Percentiles rank a stretch among this genome's conserved stretches.
Conservation (phyloP, 805 yeast species). For the Sugiyamaella americana region DNA sequence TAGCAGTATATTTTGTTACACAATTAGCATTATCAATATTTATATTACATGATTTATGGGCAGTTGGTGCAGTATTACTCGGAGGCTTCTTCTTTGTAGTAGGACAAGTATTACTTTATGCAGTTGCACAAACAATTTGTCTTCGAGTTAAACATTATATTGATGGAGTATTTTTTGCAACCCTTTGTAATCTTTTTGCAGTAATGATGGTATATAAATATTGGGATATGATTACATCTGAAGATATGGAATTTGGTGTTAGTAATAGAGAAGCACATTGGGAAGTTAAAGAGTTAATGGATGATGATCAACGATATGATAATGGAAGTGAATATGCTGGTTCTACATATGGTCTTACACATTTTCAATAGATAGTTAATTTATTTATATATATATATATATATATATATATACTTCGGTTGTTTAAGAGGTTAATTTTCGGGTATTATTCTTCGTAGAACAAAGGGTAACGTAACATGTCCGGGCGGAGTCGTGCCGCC, state of each 20-base stretch:
- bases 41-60: constrained; percentile 78
- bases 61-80: constrained; percentile 72
- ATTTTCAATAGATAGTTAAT: constrained; percentile 5
- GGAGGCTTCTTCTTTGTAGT: constrained; percentile 67
- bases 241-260: constrained; percentile 88
- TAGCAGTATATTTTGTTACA: constrained; percentile 56
- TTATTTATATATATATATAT: too few species aligned
- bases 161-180: constrained; percentile 84
- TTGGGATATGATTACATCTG: constrained; percentile 94
- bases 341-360: constrained; percentile 29
- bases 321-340: constrained; percentile 31
- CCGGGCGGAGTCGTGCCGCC: too few species aligned
- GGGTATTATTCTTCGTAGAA: too few species aligned
- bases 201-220: constrained; percentile 93
- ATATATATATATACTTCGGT: neutral
- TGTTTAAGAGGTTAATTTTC: too few species aligned
- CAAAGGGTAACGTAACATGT: too few species aligned
- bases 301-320: constrained; percentile 27
- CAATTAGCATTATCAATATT: constrained; percentile 63
- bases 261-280: constrained; percentile 42
- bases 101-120: constrained; percentile 77
- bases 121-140: constrained; percentile 62
- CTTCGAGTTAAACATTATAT: constrained; percentile 70
- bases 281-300: constrained; percentile 31
- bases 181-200: constrained; percentile 71